Conservation (phyloP, 108 stramenopile genomes). For the Cyclotella distinguenda region DNA sequence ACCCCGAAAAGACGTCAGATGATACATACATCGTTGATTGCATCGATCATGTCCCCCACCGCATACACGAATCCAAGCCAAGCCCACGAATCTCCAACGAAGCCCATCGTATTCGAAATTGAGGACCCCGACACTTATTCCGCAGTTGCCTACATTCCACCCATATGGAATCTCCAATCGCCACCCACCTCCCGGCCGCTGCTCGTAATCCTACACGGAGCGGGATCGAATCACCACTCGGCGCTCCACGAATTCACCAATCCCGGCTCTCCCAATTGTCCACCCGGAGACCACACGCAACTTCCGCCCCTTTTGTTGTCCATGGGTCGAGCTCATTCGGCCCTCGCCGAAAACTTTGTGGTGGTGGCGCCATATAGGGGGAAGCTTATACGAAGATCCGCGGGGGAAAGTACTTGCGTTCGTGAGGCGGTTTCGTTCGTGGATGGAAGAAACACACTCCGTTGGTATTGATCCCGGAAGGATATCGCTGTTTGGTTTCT, state of each 20-base stretch:
- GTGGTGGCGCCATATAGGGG: slow-evolving; percentile 69
- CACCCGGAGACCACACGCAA: slow-evolving; percentile 71
- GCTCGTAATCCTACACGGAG: slow-evolving; percentile 73
- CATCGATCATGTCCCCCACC: too few species aligned
- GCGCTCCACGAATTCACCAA: slow-evolving; percentile 61
- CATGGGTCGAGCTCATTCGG: slow-evolving; percentile 48
- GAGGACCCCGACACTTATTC: slow-evolving; percentile 68
- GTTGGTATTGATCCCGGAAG: slow-evolving; percentile 47
- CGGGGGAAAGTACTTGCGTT: slow-evolving; percentile 63
- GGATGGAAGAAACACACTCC: slow-evolving; percentile 13
- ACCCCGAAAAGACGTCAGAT: too few species aligned
- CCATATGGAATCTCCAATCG: not conserved
- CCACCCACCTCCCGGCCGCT: slow-evolving; percentile 43
- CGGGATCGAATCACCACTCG: slow-evolving; percentile 64
- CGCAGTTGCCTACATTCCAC: slow-evolving; percentile 60
- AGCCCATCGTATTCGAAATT: slow-evolving; percentile 38
- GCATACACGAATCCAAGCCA: not conserved
- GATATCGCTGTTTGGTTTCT: slow-evolving; percentile 75
- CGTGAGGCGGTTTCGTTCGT: slow-evolving; percentile 52
- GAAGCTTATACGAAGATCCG: slow-evolving; percentile 75
- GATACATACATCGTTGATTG: too few species aligned
- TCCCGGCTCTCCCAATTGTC: slow-evolving; percentile 6
- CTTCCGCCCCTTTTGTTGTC: slow-evolving; percentile 69
- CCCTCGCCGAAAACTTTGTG: slow-evolving; percentile 59
- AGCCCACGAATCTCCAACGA: not conserved